phyloP scores from a whole-genome alignment of 208 protist species.

The Endotrypanum monterogeii region DNA sequence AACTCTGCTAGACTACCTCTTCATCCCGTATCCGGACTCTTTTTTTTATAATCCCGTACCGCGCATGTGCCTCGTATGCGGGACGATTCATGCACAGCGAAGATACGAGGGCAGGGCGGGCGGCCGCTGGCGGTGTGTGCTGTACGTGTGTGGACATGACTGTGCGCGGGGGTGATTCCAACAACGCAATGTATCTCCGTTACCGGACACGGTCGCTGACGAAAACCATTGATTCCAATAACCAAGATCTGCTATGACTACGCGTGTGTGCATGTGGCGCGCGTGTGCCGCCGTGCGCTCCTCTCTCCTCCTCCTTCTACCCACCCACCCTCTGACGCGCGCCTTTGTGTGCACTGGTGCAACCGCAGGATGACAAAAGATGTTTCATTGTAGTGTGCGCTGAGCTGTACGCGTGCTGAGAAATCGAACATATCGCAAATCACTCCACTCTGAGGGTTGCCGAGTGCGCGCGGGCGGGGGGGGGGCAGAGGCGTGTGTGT shows the following conservation, averaged over 20 bases:
- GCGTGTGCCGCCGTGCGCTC: not conserved
- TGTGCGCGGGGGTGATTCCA: constrained; percentile 11
- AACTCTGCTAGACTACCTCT: no score
- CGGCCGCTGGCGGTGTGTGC: not conserved
- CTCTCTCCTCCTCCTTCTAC: not conserved
- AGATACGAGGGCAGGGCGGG: constrained; percentile 22
- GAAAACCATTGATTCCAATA: constrained; percentile 66
- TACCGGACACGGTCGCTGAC: constrained; percentile 52
- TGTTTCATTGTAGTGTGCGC: constrained; percentile 33
- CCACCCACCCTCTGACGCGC: not conserved
- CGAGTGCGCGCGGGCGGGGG: not conserved
- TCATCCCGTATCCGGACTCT: no score
- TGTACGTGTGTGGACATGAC: not conserved
- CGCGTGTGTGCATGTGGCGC: constrained; percentile 11
- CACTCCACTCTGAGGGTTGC: constrained; percentile 31
- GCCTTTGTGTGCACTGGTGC: not conserved
- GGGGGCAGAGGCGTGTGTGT: no score
- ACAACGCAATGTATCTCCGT: constrained; percentile 39
- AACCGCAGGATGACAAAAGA: constrained; percentile 20
- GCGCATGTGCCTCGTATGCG: constrained; percentile 18
- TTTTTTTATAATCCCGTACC: constrained; percentile 53
- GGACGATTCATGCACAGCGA: constrained; percentile 62
- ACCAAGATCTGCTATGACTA: constrained; percentile 88
- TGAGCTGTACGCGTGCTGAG: constrained; percentile 32
- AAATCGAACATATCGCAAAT: constrained; percentile 39